Conservation (phyloP, 2,329 filamentous ascomycete species). For the Beauveria asiatica region DNA sequence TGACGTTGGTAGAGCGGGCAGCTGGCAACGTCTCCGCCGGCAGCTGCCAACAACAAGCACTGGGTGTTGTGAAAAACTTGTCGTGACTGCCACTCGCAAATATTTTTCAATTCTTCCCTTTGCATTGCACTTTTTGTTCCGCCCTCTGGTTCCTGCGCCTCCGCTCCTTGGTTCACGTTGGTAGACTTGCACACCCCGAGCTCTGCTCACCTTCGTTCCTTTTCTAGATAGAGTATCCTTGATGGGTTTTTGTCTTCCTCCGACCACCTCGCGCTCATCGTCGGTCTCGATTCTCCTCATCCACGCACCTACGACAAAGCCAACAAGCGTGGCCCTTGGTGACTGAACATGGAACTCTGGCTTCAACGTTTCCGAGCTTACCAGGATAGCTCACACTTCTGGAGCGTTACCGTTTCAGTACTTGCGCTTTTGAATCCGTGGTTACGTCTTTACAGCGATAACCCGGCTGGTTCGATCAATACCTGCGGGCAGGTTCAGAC, state of each 20-base stretch:
- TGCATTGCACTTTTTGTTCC: slow-evolving; percentile 3
- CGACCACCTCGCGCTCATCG: not conserved
- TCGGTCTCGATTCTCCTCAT: not conserved
- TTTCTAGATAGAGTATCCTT: not conserved
- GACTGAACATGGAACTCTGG: not conserved
- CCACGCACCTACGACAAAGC: not conserved
- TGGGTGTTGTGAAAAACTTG: not conserved
- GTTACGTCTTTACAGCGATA: not conserved
- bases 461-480: not conserved
- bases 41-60: slow-evolving; percentile 4
- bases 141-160: slow-evolving; percentile 7
- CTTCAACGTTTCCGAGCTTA: not conserved
- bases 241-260: not conserved
- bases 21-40: slow-evolving; percentile 5
- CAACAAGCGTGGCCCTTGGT: not conserved
- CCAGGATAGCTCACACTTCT: not conserved
- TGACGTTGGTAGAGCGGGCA: not conserved
- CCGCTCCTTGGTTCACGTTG: not conserved
- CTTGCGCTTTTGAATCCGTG: not conserved
- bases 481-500: not conserved
- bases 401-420: not conserved
- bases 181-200: not conserved
- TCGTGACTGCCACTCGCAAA: not conserved
- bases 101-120: not conserved
- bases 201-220: slow-evolving; percentile 5